phyloP scores from a whole-genome alignment of 1,284 basidiomycete genomes.

The Lentinula novae-zelandiae region DNA sequence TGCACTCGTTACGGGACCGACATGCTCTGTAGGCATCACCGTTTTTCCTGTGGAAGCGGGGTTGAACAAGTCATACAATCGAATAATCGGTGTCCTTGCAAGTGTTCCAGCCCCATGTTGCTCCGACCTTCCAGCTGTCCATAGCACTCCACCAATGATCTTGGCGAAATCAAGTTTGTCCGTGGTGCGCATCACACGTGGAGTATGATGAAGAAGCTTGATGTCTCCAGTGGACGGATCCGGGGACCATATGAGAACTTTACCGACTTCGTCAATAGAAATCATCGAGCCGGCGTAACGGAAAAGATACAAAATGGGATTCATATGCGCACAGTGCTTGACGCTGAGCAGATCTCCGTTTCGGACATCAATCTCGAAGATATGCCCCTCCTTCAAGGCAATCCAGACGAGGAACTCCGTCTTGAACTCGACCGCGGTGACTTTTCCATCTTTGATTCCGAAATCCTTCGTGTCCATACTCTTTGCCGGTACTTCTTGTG shows the following conservation, averaged over 20 bases:
- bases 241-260: conserved; percentile 66
- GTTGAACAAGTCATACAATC: conserved; percentile 73
- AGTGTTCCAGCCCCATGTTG: conserved; percentile 33
- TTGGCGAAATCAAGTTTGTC: conserved; percentile 82
- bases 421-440: conserved; percentile 77
- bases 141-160: conserved; percentile 68
- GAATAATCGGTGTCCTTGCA: conserved; percentile 62
- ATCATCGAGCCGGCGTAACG: conserved; percentile 67
- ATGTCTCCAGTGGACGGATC: conserved; percentile 23
- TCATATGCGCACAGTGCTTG: conserved; percentile 60
- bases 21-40: conserved; percentile 54
- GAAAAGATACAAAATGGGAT: conserved; percentile 70
- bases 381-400: conserved; percentile 85
- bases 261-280: conserved; percentile 81
- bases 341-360: conserved; percentile 53
- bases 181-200: conserved; percentile 68
- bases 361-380: conserved; percentile 77
- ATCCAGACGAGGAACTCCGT: conserved; percentile 67
- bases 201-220: conserved; percentile 40
- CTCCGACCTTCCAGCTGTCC: conserved; percentile 69
- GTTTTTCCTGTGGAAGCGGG: conserved; percentile 42
- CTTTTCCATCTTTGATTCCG: conserved; percentile 62
- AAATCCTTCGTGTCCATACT: conserved; percentile 54
- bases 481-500: conserved; percentile 41
- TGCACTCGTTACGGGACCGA: conserved; percentile 81